Percentiles rank a stretch among this genome's conserved stretches.
phyloP scores from a whole-genome alignment of 2,329 filamentous ascomycete genomes.

The Cercospora berteroae region DNA sequence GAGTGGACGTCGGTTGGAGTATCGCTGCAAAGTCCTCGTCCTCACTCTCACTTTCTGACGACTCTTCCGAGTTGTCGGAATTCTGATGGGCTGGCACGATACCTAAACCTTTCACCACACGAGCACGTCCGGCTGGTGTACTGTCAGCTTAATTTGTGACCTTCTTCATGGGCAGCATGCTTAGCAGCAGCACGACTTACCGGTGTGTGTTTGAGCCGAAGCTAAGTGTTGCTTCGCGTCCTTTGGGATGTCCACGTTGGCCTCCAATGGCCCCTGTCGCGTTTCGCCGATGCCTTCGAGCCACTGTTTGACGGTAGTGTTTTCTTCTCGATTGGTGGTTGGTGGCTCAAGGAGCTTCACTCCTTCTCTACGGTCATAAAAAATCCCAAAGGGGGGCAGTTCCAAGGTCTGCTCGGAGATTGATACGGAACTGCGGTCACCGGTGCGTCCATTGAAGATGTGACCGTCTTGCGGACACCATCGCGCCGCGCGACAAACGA shows the following conservation, averaged over 20 bases:
- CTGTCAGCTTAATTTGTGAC: neutral
- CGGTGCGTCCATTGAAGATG: slow-evolving; percentile 31
- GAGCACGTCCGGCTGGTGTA: slow-evolving; percentile 7
- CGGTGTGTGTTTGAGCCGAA: slow-evolving; percentile 14
- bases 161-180: slow-evolving; percentile 4
- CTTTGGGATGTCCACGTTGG: slow-evolving; percentile 21
- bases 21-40: slow-evolving; percentile 7
- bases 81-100: slow-evolving; percentile 3
- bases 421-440: neutral
- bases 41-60: slow-evolving; percentile 11
- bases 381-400: slow-evolving; percentile 9
- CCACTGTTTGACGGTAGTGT: slow-evolving; percentile 27
- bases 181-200: neutral
- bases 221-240: slow-evolving; percentile 26
- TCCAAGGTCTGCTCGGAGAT: slow-evolving; percentile 11
- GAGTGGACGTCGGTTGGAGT: neutral
- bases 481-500: slow-evolving; percentile 26
- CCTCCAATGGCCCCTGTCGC: slow-evolving; percentile 19
- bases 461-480: slow-evolving; percentile 14
- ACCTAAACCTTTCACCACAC: slow-evolving; percentile 23
- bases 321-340: slow-evolving; percentile 15
- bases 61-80: slow-evolving; percentile 5
- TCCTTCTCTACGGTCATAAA: slow-evolving; percentile 12
- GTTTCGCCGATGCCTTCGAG: slow-evolving; percentile 28
- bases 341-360: slow-evolving; percentile 1